A percentile compares a stretch with the other conserved stretches of the same genome.
Conservation (phyloP, 2,329 filamentous ascomycete species). For the Ceratocystis variospora region DNA sequence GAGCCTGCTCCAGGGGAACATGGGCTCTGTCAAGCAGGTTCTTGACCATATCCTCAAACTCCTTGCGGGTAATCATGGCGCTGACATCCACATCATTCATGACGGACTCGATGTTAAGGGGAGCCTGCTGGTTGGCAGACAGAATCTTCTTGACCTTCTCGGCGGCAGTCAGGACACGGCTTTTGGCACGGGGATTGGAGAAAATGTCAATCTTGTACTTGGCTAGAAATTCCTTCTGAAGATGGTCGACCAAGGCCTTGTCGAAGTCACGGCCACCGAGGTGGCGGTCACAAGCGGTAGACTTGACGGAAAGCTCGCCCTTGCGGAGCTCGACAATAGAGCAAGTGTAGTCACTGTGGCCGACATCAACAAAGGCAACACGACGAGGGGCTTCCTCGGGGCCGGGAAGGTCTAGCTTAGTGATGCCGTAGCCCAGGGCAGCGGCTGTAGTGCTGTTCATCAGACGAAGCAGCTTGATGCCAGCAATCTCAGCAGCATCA, state of each 20-base stretch:
- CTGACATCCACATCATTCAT: constrained; percentile 96
- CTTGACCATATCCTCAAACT: constrained; percentile 81
- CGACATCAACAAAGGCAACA: constrained; percentile 86
- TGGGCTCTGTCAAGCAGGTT: constrained; percentile 64
- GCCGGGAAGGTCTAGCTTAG: constrained; percentile 80
- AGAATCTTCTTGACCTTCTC: constrained; percentile 99
- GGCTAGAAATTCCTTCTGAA: constrained; percentile 89
- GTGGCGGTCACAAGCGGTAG: constrained; percentile 85
- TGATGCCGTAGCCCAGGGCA: constrained; percentile 93
- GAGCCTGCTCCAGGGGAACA: constrained; percentile 71
- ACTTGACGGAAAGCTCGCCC: constrained; percentile 87
- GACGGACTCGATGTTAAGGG: constrained; percentile 91
- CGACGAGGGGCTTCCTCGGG: constrained; percentile 84
- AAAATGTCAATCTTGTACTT: constrained; percentile 96
- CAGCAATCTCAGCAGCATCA: constrained; percentile 85
- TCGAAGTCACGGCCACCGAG: constrained; percentile 97
- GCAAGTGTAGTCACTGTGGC: constrained; percentile 89
- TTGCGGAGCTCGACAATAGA: constrained; percentile 95
- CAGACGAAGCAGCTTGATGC: constrained; percentile 78
- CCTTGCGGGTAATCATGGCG: constrained; percentile 79
- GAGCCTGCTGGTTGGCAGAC: constrained; percentile 84
- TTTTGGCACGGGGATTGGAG: constrained; percentile 75
- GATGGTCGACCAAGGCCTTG: constrained; percentile 85
- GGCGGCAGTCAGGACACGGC: constrained; percentile 73
- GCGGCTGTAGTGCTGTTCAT: constrained; percentile 98